These are phyloP conservation scores for Yamadazyma akitaensis DNA, from an alignment of 805 yeast genomes.

Conservation along the genomic window DNA sequence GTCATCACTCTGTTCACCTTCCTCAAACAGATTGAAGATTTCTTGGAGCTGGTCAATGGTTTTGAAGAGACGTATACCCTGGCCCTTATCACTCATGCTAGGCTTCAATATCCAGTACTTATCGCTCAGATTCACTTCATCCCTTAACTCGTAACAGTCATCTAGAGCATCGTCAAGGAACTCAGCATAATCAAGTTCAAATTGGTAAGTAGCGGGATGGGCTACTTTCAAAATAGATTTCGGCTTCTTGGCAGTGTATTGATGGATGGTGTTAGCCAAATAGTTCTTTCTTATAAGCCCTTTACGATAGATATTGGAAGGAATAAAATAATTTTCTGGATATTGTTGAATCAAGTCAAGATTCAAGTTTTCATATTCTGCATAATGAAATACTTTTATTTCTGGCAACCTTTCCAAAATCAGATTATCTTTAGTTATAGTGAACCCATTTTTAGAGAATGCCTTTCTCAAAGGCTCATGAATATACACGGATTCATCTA, in stretches of 20 bases:
- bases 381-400: conserved; percentile 63
- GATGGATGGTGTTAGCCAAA: conserved; percentile 77
- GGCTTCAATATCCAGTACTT: conserved; percentile 91
- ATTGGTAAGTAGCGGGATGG: conserved; percentile 70
- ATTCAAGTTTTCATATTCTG: conserved; percentile 86
- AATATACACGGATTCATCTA: conserved; percentile 39
- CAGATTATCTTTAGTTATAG: conserved; percentile 20
- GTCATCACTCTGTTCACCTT: conserved; percentile 61
- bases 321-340: conserved; percentile 53
- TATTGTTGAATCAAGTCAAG: conserved; percentile 56
- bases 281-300: conserved; percentile 90
- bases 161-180: conserved; percentile 91
- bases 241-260: conserved; percentile 73
- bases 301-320: conserved; percentile 84
- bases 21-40: conserved; percentile 84
- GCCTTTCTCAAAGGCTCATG: conserved; percentile 41
- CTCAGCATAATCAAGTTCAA: conserved; percentile 94
- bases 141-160: conserved; percentile 84
- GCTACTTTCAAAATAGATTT: conserved; percentile 54
- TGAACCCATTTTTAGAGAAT: conserved; percentile 20
- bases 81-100: conserved; percentile 95
- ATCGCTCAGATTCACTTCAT: conserved; percentile 60
- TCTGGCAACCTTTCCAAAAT: conserved; percentile 16
- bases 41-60: conserved; percentile 76
- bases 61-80: conserved; percentile 83